phyloP scores from a whole-genome alignment of 257 asterid genomes.

The Nicotiana noctiflora region DNA sequence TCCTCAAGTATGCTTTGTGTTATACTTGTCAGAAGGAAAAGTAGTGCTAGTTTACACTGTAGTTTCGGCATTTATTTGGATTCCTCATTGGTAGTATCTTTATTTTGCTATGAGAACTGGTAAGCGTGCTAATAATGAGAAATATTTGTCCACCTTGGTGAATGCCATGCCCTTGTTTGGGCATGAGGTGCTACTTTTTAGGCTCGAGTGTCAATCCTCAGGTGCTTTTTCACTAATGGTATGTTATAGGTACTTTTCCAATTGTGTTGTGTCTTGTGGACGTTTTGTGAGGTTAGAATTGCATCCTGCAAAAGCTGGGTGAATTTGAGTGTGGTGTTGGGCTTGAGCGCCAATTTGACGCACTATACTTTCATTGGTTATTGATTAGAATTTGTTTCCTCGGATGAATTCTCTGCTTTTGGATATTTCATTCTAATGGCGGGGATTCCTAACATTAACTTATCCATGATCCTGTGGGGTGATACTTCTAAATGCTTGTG shows the following conservation, averaged over 20 bases:
- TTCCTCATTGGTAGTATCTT: neutral
- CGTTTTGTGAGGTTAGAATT: neutral
- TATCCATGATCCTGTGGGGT: too few relatives aligned
- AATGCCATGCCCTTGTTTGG: too few relatives aligned
- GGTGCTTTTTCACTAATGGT: neutral
- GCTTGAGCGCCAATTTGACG: neutral
- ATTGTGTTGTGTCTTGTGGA: neutral
- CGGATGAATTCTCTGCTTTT: neutral
- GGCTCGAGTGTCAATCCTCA: neutral
- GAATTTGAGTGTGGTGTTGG: neutral
- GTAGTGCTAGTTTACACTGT: neutral
- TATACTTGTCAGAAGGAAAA: neutral
- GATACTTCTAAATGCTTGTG: neutral
- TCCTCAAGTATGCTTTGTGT: neutral
- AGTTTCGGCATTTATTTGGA: neutral
- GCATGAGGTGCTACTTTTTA: neutral
- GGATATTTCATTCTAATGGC: neutral
- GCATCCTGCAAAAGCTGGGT: slow-evolving; percentile 1
- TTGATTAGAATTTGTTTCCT: neutral
- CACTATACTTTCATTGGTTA: neutral
- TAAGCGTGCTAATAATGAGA: neutral
- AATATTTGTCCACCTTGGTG: neutral
- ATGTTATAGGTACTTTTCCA: neutral
- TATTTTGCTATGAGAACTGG: neutral
- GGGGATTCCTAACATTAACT: too few relatives aligned